Evolutionary conservation across 495 filamentous ascomycete species (phyloP).

Genomic region (Sphaerosporella brunnea): DNA sequence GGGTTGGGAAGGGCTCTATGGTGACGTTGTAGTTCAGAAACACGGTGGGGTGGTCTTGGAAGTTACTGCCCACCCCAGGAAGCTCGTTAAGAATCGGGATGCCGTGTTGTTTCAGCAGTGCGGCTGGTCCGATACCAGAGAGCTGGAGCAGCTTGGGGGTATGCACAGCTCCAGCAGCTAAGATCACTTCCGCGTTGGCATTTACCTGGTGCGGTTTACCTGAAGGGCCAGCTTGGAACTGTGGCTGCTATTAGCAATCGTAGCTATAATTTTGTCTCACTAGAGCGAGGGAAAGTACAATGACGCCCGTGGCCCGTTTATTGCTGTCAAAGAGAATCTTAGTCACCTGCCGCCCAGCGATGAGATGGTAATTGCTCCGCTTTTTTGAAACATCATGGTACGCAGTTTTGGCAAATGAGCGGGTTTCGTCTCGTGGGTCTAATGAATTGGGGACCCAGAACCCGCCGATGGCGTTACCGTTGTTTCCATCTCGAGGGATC

Average conservation of each 20-base stretch:
- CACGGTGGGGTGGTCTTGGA: constrained; percentile 42
- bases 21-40: constrained; percentile 4
- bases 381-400: constrained; percentile 18
- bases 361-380: constrained; percentile 26
- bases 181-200: constrained; percentile 36
- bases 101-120: constrained; percentile 28
- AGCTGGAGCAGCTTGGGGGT: constrained; percentile 37
- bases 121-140: constrained; percentile 34
- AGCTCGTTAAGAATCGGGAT: constrained; percentile 32
- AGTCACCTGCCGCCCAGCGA: constrained; percentile 22
- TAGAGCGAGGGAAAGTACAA: no score
- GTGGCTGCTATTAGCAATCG: no score
- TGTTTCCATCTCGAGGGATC: constrained; percentile 31
- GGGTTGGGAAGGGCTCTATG: constrained; percentile 15
- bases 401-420: constrained; percentile 27
- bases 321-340: constrained; percentile 19
- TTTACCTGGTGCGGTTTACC: no score
- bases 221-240: no score
- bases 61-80: constrained; percentile 36
- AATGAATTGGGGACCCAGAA: constrained; percentile 33
- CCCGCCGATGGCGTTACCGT: constrained; percentile 33
- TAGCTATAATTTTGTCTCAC: no score
- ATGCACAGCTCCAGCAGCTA: constrained; percentile 38
- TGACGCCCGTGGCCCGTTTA: constrained; percentile 5
- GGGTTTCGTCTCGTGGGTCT: constrained; percentile 27